Evolutionary conservation across 1,284 basidiomycete genomes (phyloP).

Genomic region (Rhodotorula sp.): DNA sequence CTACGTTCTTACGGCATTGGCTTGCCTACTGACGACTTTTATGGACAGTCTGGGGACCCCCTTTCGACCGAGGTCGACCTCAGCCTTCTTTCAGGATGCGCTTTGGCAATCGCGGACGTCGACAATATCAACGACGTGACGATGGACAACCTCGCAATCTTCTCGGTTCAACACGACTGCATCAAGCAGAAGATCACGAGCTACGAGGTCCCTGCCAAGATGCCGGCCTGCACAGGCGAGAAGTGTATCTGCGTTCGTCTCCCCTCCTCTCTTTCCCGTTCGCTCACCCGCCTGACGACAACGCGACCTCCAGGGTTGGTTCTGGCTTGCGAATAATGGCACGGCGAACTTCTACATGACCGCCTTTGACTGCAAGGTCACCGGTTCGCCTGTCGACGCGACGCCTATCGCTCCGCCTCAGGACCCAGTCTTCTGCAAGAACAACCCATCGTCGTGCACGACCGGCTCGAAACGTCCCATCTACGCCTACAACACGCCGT

Average conservation of each 20-base stretch:
- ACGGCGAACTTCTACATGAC: slow-evolving; percentile 38
- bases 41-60: slow-evolving; percentile 26
- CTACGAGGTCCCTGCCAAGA: slow-evolving; percentile 34
- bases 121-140: slow-evolving; percentile 35
- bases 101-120: slow-evolving; percentile 37
- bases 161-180: slow-evolving; percentile 34
- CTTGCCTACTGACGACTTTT: neutral
- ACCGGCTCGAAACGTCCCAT: slow-evolving; percentile 35
- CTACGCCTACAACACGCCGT: slow-evolving; percentile 30
- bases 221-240: slow-evolving; percentile 33
- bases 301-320: slow-evolving; percentile 1
- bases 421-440: slow-evolving; percentile 31
- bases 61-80: slow-evolving; percentile 15
- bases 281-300: too few relatives aligned
- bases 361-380: slow-evolving; percentile 36
- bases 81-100: slow-evolving; percentile 34
- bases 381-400: slow-evolving; percentile 21
- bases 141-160: slow-evolving; percentile 39
- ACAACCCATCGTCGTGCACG: slow-evolving; percentile 4
- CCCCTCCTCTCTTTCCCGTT: too few relatives aligned
- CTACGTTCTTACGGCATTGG: neutral
- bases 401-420: slow-evolving; percentile 28
- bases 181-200: slow-evolving; percentile 24
- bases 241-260: slow-evolving; percentile 33
- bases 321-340: slow-evolving; percentile 28